Percentiles rank a stretch among this genome's conserved stretches.
These are phyloP conservation scores for Phaeosphaeria sp. DNA, from an alignment of 2,329 filamentous ascomycete species.

Conservation along the genomic window DNA sequence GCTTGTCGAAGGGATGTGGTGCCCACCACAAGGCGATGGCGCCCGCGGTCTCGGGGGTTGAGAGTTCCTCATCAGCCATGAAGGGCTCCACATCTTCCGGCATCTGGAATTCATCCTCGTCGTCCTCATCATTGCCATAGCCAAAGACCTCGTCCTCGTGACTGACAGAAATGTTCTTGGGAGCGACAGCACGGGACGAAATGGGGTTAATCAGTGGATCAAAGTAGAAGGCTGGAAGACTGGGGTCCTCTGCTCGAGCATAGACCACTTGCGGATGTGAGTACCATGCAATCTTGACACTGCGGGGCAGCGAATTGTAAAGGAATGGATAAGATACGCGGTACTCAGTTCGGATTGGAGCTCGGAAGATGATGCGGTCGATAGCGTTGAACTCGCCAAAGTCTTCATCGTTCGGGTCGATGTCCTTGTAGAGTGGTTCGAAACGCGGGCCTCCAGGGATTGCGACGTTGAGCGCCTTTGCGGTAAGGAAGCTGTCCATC, in stretches of 20 bases:
- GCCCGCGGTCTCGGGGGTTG: slow-evolving; percentile 85
- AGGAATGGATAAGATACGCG: slow-evolving; percentile 92
- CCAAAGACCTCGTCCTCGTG: slow-evolving; percentile 97
- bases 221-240: slow-evolving; percentile 95
- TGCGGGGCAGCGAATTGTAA: slow-evolving; percentile 95
- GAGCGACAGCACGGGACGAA: slow-evolving; percentile 89
- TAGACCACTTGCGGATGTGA: slow-evolving; percentile 94
- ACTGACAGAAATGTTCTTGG: slow-evolving; percentile 89
- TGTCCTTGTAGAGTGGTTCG: slow-evolving; percentile 96
- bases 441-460: slow-evolving; percentile 97
- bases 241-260: slow-evolving; percentile 83
- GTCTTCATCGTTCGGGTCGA: slow-evolving; percentile 98
- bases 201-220: slow-evolving; percentile 98
- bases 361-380: slow-evolving; percentile 97
- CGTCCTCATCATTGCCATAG: slow-evolving; percentile 78
- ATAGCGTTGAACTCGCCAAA: slow-evolving; percentile 99
- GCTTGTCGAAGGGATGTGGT: slow-evolving; percentile 91
- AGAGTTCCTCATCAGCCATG: slow-evolving; percentile 85
- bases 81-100: slow-evolving; percentile 85
- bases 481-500: slow-evolving; percentile 90
- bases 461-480: slow-evolving; percentile 95
- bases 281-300: slow-evolving; percentile 92
- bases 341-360: slow-evolving; percentile 93
- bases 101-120: slow-evolving; percentile 82
- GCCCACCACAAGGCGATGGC: slow-evolving; percentile 98